Percentiles rank a stretch among this genome's conserved stretches.
These are phyloP conservation scores for Russula emetica DNA, from an alignment of 768 basidiomycete genomes.

Conservation along the genomic window DNA sequence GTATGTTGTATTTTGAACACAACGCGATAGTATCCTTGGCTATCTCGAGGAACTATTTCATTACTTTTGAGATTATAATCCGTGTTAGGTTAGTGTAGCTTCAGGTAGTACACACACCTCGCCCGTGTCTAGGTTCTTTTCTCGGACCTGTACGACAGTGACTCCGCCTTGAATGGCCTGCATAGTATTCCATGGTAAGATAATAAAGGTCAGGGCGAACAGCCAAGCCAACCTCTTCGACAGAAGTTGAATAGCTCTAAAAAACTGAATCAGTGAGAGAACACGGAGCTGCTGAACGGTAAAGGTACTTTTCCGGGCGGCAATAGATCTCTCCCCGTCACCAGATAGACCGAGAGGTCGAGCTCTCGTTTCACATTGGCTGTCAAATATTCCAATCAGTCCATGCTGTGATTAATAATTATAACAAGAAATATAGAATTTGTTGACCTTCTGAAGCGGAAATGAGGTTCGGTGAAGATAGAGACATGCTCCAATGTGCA, in stretches of 20 bases:
- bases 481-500: background rate
- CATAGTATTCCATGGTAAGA: background rate
- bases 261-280: conserved; percentile 1
- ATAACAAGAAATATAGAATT: background rate
- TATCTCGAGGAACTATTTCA: conserved; percentile 65
- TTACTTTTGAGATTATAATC: background rate
- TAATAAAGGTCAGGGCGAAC: background rate
- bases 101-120: conserved; percentile 55
- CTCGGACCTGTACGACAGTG: conserved; percentile 84
- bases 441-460: background rate
- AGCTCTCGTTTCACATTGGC: conserved; percentile 29
- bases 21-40: conserved; percentile 65
- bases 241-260: conserved; percentile 15
- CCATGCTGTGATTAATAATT: background rate
- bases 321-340: conserved; percentile 75
- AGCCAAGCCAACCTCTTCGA: conserved; percentile 20
- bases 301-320: conserved; percentile 65
- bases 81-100: background rate
- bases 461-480: background rate
- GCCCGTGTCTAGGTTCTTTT: conserved; percentile 76
- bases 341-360: conserved; percentile 79
- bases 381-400: background rate
- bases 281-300: background rate
- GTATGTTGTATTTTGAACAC: conserved; percentile 72
- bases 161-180: conserved; percentile 84